phyloP scores from a whole-genome alignment of 2,329 filamentous ascomycete genomes.

The Scorias spongiosa region DNA sequence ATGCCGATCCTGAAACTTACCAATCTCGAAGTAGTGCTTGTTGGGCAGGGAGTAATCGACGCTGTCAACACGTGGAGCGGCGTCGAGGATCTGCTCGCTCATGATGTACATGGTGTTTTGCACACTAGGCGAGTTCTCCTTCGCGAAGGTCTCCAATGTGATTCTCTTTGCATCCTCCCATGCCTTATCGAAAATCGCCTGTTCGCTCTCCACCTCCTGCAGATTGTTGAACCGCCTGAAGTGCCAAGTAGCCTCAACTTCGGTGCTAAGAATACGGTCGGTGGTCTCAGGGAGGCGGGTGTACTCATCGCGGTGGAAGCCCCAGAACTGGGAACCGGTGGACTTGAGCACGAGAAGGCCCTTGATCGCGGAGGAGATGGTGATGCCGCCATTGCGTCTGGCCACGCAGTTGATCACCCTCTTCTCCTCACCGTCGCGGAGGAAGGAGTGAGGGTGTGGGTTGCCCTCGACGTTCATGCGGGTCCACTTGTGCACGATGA shows the following conservation, averaged over 20 bases:
- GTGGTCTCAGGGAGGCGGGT: slow-evolving; percentile 80
- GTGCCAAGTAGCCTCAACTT: slow-evolving; percentile 73
- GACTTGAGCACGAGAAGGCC: slow-evolving; percentile 86
- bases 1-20: slow-evolving; percentile 33
- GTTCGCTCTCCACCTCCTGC: slow-evolving; percentile 48
- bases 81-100: slow-evolving; percentile 69
- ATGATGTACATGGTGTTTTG: slow-evolving; percentile 99
- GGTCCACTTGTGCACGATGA: slow-evolving; percentile 81
- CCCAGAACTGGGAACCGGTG: slow-evolving; percentile 90
- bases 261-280: slow-evolving; percentile 91
- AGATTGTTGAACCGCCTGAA: slow-evolving; percentile 61
- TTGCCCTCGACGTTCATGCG: slow-evolving; percentile 76
- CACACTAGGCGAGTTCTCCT: slow-evolving; percentile 81
- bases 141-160: slow-evolving; percentile 82
- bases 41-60: slow-evolving; percentile 83
- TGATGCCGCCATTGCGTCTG: slow-evolving; percentile 51
- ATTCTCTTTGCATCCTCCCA: slow-evolving; percentile 66
- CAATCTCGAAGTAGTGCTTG: slow-evolving; percentile 97
- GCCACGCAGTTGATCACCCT: slow-evolving; percentile 65
- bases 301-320: slow-evolving; percentile 85
- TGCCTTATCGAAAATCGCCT: slow-evolving; percentile 59
- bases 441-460: slow-evolving; percentile 89
- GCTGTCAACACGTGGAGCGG: slow-evolving; percentile 52
- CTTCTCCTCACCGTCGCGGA: slow-evolving; percentile 76
- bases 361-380: slow-evolving; percentile 61